A percentile compares a stretch with the other conserved stretches of the same genome.
Conservation (phyloP, 306 rosid genomes). For the Medicago lupulina region DNA sequence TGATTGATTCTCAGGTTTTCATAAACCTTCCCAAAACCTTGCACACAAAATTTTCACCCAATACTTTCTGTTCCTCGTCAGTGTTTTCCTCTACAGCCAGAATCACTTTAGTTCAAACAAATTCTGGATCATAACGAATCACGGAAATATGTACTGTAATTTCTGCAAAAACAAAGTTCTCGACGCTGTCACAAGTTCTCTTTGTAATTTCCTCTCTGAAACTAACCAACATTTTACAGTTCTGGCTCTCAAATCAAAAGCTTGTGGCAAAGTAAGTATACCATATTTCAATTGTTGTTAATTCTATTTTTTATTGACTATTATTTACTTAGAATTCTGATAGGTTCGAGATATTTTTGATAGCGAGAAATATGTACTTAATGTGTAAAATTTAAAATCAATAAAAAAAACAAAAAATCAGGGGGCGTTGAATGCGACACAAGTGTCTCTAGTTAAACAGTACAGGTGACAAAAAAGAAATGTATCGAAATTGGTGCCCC, state of each 20-base stretch:
- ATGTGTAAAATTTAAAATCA: too few relatives aligned
- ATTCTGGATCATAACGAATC: conserved; percentile 31
- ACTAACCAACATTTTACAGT: conserved; percentile 79
- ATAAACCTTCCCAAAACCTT: conserved; percentile 76
- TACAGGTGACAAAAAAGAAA: neutral
- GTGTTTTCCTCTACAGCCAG: neutral
- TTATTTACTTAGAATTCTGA: conserved; percentile 2
- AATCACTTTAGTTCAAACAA: conserved; percentile 39
- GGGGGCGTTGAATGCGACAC: too few relatives aligned
- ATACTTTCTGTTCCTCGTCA: conserved; percentile 15
- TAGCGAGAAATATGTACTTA: conserved; percentile 39
- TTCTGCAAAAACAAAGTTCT: conserved; percentile 45
- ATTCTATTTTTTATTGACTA: neutral
- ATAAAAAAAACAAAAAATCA: too few relatives aligned
- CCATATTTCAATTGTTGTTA: neutral
- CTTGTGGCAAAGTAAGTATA: conserved; percentile 75
- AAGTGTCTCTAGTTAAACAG: too few relatives aligned
- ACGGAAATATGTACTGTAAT: neutral
- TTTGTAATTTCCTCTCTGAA: conserved; percentile 71
- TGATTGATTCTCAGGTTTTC: conserved; percentile 48
- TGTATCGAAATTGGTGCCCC: neutral
- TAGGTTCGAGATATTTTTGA: conserved; percentile 96
- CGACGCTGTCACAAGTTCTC: conserved; percentile 50
- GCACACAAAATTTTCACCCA: conserved; percentile 33
- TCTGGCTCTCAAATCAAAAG: conserved; percentile 82